Conservation (phyloP, 345 rosid species). For the Sapria himalayana region DNA sequence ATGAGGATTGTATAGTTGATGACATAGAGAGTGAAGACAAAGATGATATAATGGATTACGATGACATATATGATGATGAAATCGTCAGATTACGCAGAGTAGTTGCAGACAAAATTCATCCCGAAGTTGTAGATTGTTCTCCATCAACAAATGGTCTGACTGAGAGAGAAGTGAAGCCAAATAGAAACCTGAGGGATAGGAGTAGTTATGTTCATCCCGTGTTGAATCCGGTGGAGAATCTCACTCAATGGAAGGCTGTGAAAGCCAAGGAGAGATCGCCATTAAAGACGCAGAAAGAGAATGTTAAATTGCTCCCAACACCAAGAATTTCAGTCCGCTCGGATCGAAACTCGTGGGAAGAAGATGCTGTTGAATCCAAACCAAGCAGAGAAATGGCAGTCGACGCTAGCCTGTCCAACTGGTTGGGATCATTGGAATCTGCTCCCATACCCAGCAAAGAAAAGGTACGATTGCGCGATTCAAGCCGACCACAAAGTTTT, state of each 20-base stretch:
- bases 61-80: slow-evolving; percentile 16
- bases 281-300: slow-evolving; percentile 48
- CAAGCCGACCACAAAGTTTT: slow-evolving; percentile 23
- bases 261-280: slow-evolving; percentile 30
- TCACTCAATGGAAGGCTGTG: slow-evolving; percentile 79
- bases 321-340: slow-evolving; percentile 6
- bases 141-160: slow-evolving; percentile 8
- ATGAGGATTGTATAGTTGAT: slow-evolving; percentile 46
- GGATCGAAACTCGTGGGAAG: no score
- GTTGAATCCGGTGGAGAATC: slow-evolving; percentile 74
- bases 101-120: slow-evolving; percentile 4
- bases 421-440: slow-evolving; percentile 51
- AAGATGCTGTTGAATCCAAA: no score
- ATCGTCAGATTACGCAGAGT: slow-evolving; percentile 10
- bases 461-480: slow-evolving; percentile 21
- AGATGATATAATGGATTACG: slow-evolving; percentile 18
- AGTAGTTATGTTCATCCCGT: slow-evolving; percentile 38
- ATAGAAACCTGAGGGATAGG: slow-evolving; percentile 23
- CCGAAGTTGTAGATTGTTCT: slow-evolving; percentile 13
- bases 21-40: slow-evolving; percentile 64
- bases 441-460: slow-evolving; percentile 28
- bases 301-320: slow-evolving; percentile 14
- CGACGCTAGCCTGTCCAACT: slow-evolving; percentile 84
- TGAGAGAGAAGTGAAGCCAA: slow-evolving; percentile 13
- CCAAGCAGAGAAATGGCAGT: slow-evolving; percentile 26